Evolutionary conservation across 1,284 basidiomycete species (phyloP).

Genomic region (Trametes sp.): DNA sequence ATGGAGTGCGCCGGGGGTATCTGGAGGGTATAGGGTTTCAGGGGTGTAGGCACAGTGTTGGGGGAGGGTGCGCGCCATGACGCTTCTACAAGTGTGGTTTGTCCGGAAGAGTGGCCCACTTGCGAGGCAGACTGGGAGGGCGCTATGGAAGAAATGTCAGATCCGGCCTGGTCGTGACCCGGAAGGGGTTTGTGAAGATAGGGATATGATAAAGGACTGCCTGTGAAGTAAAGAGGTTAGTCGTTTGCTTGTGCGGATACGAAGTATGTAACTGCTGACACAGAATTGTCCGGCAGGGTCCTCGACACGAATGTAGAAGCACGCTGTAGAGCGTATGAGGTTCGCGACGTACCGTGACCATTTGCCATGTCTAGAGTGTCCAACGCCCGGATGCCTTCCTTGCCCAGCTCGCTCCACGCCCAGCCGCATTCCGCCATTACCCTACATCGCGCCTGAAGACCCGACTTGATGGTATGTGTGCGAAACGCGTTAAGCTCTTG

Average conservation of each 20-base stretch:
- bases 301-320: conserved; percentile 8
- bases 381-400: conserved; percentile 56
- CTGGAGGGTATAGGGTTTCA: conserved; percentile 37
- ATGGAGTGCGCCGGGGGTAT: conserved; percentile 69
- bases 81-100: conserved; percentile 4
- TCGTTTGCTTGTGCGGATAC: not conserved
- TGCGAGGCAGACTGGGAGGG: conserved; percentile 57
- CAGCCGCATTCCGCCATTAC: conserved; percentile 73
- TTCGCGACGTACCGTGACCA: conserved; percentile 36
- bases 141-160: conserved; percentile 48
- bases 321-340: not conserved
- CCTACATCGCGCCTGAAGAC: conserved; percentile 64
- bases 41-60: conserved; percentile 16
- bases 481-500: conserved; percentile 62
- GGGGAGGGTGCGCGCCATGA: conserved; percentile 18
- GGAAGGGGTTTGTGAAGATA: conserved; percentile 35
- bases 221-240: conserved; percentile 10
- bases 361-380: conserved; percentile 42
- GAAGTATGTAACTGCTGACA: conserved; percentile 6
- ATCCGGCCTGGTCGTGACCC: conserved; percentile 35
- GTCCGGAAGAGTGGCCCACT: conserved; percentile 20
- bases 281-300: conserved; percentile 11
- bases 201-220: conserved; percentile 29
- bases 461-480: conserved; percentile 60
- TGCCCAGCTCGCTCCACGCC: conserved; percentile 71